Percentiles rank a stretch among this genome's conserved stretches.
phyloP scores from a whole-genome alignment of 1,284 basidiomycete species.

The Ustilago bromivora region DNA sequence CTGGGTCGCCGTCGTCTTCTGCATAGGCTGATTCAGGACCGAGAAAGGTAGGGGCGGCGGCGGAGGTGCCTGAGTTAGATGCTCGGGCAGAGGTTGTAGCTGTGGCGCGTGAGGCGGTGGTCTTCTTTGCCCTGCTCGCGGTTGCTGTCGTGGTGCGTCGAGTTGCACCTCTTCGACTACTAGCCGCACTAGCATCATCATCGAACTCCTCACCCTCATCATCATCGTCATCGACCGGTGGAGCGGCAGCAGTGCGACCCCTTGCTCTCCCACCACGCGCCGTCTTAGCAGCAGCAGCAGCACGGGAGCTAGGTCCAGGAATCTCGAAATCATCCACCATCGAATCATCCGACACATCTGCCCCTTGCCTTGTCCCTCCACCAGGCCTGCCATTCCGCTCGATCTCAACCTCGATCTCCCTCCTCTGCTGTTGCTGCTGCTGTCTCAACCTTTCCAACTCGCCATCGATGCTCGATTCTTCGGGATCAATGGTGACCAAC shows the following conservation, averaged over 20 bases:
- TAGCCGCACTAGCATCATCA: constrained; percentile 18
- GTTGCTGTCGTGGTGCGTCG: constrained; percentile 8
- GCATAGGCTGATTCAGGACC: constrained; percentile 41
- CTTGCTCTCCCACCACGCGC: constrained; percentile 8
- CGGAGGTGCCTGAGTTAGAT: constrained; percentile 7
- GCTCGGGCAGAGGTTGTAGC: background rate
- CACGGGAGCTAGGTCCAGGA: background rate
- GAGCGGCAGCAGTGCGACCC: constrained; percentile 6
- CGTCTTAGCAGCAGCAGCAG: constrained; percentile 5
- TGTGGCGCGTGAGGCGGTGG: constrained; percentile 9
- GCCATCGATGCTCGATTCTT: constrained; percentile 52
- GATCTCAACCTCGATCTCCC: constrained; percentile 29
- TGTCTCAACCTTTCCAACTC: constrained; percentile 47
- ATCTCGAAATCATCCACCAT: constrained; percentile 56
- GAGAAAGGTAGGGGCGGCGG: constrained; percentile 31
- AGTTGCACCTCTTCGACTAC: constrained; percentile 14
- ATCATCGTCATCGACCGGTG: constrained; percentile 13
- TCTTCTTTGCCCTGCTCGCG: constrained; percentile 4
- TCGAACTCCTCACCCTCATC: constrained; percentile 23
- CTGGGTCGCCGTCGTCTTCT: constrained; percentile 34
- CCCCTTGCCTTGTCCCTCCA: constrained; percentile 3
- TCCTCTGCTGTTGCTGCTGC: constrained; percentile 31
- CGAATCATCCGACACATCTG: constrained; percentile 51
- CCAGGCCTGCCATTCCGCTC: constrained; percentile 3
- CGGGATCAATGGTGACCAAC: constrained; percentile 52